Base-by-base conservation (phyloP, 2,329 filamentous ascomycete species). In the Raffaelea arxii region DNA sequence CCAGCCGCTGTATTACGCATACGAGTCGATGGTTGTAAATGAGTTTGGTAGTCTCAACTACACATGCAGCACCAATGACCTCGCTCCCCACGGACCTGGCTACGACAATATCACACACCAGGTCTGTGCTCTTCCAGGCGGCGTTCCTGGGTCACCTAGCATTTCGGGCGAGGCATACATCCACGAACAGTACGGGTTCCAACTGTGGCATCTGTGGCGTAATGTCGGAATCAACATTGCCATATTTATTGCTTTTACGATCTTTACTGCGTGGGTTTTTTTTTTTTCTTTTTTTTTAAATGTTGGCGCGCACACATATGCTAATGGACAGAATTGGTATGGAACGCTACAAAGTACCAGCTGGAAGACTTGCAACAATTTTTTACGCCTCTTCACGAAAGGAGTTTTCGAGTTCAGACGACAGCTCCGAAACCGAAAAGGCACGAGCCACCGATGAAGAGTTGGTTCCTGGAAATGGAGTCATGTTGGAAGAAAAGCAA, bases 1-100 rank as follows among this genome's bases (percentile, higher is more conserved):
- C 19, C 21, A 43, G 41, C 41, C 41, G 12, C 19, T 43, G 10
- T 43, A 43, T 22, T 43, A 43, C 25, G 25, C 41, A 16, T 43
- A 36, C 41, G 41, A 43, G 11, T 43, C 41, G 6, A 14, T 21
- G 19, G 36, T 43, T 25, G 19, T 24, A 9, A 43, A 43, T n/a
- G 41, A 43, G 41, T 43, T 43, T 32, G 27, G 41, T 9, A 36
- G 36, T 19, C 25, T 36, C 16, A 21, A 43, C 27, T 43, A 35
- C 19, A 16, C 27, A 9, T 43, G 41, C 27, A 35, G 19, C 27
- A 11, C 18, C 6, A n/a, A 18, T 18, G 41, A 43, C 21, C 19
- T 43, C 11, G 41, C 19, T 4, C 41, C 41, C 19, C 23, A 6
- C 12, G 41, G 41, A 4, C 18, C 41, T 23, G 25, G 25, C 4